A percentile compares a stretch with the other conserved stretches of the same genome.
Conservation (phyloP, 1,139 yeast genomes). For the Geotrichum citri-aurantii region DNA sequence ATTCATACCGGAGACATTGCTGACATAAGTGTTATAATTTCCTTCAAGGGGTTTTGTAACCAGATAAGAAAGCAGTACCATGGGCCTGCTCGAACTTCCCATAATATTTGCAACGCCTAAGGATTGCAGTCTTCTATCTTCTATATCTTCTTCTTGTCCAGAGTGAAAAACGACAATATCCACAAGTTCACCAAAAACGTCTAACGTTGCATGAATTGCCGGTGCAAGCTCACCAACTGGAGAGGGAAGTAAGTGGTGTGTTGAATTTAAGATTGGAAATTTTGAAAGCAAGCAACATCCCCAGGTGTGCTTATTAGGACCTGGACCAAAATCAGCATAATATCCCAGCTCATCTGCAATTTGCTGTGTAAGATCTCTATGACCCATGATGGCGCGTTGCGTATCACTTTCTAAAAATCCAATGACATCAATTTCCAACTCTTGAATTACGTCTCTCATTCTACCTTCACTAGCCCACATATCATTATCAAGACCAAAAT, state of each 20-base stretch:
- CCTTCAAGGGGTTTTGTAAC: conserved; percentile 85
- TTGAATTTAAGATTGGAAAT: conserved; percentile 84
- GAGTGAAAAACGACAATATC: conserved; percentile 96
- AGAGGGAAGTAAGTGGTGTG: conserved; percentile 87
- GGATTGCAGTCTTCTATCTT: conserved; percentile 85
- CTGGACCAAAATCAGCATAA: conserved; percentile 97
- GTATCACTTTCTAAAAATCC: conserved; percentile 92
- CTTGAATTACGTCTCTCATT: conserved; percentile 75
- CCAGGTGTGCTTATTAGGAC: conserved; percentile 98
- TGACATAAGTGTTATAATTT: conserved; percentile 85
- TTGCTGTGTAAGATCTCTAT: conserved; percentile 86
- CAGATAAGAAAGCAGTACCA: conserved; percentile 77
- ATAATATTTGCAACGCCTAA: conserved; percentile 69
- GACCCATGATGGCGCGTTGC: conserved; percentile 89
- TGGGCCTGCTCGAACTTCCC: conserved; percentile 72
- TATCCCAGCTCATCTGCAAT: conserved; percentile 89
- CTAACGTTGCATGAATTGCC: conserved; percentile 92
- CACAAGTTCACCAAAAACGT: conserved; percentile 75
- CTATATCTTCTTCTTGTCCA: conserved; percentile 96
- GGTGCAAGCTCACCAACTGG: conserved; percentile 99
- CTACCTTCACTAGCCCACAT: conserved; percentile 97
- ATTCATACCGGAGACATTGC: conserved; percentile 75
- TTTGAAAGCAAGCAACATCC: conserved; percentile 89
- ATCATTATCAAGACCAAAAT: conserved; percentile 93
- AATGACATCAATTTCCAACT: conserved; percentile 82